Conservation (phyloP, 495 filamentous ascomycete species). For the Podospora pseudopauciseta region DNA sequence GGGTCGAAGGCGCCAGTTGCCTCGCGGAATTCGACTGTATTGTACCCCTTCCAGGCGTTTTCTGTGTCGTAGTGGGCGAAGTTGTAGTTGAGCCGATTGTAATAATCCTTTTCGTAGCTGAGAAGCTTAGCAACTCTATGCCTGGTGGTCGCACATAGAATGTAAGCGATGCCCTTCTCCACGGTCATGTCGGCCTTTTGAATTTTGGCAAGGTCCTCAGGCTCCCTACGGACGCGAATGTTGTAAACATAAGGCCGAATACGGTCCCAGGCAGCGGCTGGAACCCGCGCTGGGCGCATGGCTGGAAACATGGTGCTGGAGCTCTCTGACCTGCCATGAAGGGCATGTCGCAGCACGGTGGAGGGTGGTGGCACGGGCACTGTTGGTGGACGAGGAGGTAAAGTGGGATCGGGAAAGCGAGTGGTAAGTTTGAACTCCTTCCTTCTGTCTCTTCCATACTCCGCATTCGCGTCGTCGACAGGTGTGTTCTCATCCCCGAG, state of each 20-base stretch:
- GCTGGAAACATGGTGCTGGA: neutral
- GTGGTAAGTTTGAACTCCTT: neutral
- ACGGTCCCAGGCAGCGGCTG: neutral
- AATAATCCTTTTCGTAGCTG: too few species aligned
- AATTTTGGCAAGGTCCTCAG: neutral
- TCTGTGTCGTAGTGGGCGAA: neutral
- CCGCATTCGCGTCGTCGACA: too few species aligned
- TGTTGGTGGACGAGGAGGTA: neutral
- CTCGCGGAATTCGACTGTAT: slow-evolving; percentile 27
- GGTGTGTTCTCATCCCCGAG: too few species aligned
- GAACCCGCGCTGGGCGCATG: neutral
- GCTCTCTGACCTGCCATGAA: neutral
- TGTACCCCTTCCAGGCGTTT: neutral
- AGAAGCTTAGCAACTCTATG: slow-evolving; percentile 3
- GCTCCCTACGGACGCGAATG: too few species aligned
- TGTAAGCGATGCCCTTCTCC: slow-evolving; percentile 1
- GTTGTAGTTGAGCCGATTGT: neutral
- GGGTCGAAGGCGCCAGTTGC: slow-evolving; percentile 10
- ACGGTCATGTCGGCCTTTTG: neutral
- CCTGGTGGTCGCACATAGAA: neutral
- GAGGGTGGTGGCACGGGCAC: neutral
- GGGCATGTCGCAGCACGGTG: neutral
- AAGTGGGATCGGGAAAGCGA: neutral
- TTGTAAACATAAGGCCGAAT: neutral
- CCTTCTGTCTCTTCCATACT: too few species aligned